Conservation (phyloP, 768 basidiomycete genomes). For the Leucocoprinus sp. region DNA sequence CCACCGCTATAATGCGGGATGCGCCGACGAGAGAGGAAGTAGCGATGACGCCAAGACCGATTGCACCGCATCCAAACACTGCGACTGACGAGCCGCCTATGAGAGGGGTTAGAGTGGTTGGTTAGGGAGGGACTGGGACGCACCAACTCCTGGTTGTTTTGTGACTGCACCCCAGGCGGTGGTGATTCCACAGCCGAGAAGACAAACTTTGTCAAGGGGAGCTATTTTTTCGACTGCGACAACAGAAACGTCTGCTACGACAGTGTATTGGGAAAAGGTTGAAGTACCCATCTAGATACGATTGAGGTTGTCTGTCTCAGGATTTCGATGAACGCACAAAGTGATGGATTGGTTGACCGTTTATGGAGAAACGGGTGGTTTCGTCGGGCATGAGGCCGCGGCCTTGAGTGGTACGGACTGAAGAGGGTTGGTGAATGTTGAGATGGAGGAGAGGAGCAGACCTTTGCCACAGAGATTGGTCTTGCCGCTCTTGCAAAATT, state of each 20-base stretch:
- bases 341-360: constrained; percentile 81
- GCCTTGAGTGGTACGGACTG: constrained; percentile 90
- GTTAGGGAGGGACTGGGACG: constrained; percentile 18
- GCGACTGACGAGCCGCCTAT: constrained; percentile 84
- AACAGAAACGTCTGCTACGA: constrained; percentile 94
- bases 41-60: constrained; percentile 88
- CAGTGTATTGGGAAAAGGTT: constrained; percentile 99
- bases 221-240: constrained; percentile 83
- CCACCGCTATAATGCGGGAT: constrained; percentile 85
- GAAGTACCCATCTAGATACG: constrained; percentile 87
- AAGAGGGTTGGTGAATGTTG: constrained; percentile 3
- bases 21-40: constrained; percentile 74
- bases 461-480: constrained; percentile 98
- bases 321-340: constrained; percentile 52
- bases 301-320: neutral
- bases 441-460: constrained; percentile 17
- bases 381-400: constrained; percentile 93
- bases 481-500: constrained; percentile 97
- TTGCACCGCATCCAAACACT: constrained; percentile 94
- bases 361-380: constrained; percentile 80
- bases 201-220: constrained; percentile 92
- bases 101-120: neutral
- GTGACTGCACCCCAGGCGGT: constrained; percentile 97
- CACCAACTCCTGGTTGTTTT: constrained; percentile 84
- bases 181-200: constrained; percentile 94